Evolutionary conservation across 1,284 basidiomycete genomes (phyloP), one percentile per base, ranked within the genome.

Genomic region (Trametes pubescens): DNA sequence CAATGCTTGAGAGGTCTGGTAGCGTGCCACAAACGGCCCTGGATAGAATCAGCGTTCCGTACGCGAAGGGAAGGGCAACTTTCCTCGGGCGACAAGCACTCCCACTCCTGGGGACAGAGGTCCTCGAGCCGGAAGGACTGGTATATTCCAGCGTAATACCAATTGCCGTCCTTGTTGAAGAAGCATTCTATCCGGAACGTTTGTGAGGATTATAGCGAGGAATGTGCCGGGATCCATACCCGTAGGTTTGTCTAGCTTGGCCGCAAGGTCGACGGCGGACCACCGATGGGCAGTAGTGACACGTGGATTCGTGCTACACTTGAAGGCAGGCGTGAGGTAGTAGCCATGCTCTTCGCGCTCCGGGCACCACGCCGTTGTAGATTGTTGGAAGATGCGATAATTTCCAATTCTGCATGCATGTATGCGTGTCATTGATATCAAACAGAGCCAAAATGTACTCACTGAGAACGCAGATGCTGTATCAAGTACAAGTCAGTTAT

Each of bases 91-190:
- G 87, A 84, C 26, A 92, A 80, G 49, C 82, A 83, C 24, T 83
- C 84, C 87, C 89, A 92, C 73, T 92, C 90, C 61, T 85, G 85
- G 4, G 80, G 74, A 1, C 84, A 85, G 18, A 92, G 77, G 65
- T 90, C 85, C 35, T 86, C 86, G 52, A 93, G 80, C 57, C 81
- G 77, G 71, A 92, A 86, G 0, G 83, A 83, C 58, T 81, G 84
- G 75, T 93, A 93, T 9, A 85, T 81, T n/a, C 91, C 91, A 16
- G 91, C 90, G 64, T 92, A 92, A 73, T 92, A 92, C 89, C 89
- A 92, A 65, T 85, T 84, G 14, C 88, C 88, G 60, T 91, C 88
- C 72, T 86, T 91, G 73, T 87, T 88, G 69, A 86, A 92, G 74
- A 92, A 92, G 67, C 89, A 92, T 71, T 92, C 91, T 92, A 65